Evolutionary conservation across 495 filamentous ascomycete species (phyloP).

Genomic region (Tuber calosporum): DNA sequence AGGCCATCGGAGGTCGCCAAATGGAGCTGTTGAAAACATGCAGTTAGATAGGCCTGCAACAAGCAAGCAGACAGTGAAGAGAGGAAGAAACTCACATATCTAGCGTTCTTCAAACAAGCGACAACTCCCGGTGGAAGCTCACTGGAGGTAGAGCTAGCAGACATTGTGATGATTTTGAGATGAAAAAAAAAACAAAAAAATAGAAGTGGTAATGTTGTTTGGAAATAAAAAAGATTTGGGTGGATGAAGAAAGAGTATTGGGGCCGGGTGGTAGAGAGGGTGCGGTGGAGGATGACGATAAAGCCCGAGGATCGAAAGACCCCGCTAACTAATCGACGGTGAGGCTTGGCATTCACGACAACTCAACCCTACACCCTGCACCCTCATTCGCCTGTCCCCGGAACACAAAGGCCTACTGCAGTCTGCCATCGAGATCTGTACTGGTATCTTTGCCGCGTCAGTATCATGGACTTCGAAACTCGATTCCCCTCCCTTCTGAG

Average conservation of each 20-base stretch:
- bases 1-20: constrained; percentile 79
- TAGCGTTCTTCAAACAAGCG: constrained; percentile 83
- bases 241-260: too few relatives aligned
- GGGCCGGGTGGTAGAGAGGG: too few relatives aligned
- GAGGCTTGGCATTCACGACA: constrained; percentile 46
- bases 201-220: not conserved
- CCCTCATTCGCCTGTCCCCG: not conserved
- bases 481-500: not conserved
- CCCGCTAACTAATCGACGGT: constrained; percentile 30
- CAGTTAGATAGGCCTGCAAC: constrained; percentile 2
- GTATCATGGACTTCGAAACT: not conserved
- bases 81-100: constrained; percentile 60
- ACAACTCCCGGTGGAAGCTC: constrained; percentile 76
- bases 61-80: constrained; percentile 6
- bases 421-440: not conserved
- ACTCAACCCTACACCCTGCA: constrained; percentile 40
- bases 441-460: not conserved
- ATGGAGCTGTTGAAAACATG: constrained; percentile 60
- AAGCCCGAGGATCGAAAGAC: constrained; percentile 21
- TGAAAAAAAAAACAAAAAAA: not conserved
- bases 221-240: too few relatives aligned
- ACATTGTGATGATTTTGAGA: constrained; percentile 11
- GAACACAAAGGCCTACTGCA: not conserved
- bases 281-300: constrained; percentile 19
- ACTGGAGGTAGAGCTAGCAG: constrained; percentile 43